Conservation (phyloP, 768 basidiomycete species). For the Hydnomerulius pinastri region DNA sequence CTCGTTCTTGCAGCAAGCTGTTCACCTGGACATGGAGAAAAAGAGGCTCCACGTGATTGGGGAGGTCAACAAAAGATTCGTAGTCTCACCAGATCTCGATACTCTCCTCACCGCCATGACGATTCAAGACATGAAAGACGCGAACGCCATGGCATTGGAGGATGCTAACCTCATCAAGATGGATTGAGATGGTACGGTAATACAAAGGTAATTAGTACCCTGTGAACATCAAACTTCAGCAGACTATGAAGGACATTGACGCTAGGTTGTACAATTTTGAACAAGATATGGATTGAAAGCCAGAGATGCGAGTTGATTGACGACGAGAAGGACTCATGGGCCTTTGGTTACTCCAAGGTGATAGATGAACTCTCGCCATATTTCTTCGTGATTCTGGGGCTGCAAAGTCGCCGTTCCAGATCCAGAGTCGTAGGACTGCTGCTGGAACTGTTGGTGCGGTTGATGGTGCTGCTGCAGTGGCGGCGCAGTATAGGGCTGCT, state of each 20-base stretch:
- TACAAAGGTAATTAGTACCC: too few relatives aligned
- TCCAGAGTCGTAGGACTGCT: background rate
- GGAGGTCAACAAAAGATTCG: conserved; percentile 84
- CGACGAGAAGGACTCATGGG: background rate
- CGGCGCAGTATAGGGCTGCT: too few relatives aligned
- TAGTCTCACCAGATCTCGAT: conserved; percentile 84
- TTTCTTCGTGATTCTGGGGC: too few relatives aligned
- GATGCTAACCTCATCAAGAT: conserved; percentile 57
- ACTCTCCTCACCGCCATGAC: conserved; percentile 69
- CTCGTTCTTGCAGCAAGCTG: conserved; percentile 87
- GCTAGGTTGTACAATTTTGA: too few relatives aligned
- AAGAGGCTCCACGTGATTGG: conserved; percentile 74
- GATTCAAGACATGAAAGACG: conserved; percentile 40
- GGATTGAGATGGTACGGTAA: too few relatives aligned
- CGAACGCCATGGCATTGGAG: conserved; percentile 31
- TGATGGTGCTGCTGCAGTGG: too few relatives aligned
- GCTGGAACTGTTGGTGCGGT: conserved; percentile 1
- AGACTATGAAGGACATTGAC: too few relatives aligned
- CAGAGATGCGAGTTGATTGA: background rate
- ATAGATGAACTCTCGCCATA: conserved; percentile 40
- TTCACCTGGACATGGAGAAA: conserved; percentile 61
- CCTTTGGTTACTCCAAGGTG: conserved; percentile 26
- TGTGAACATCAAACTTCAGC: too few relatives aligned
- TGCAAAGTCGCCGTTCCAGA: conserved; percentile 18
- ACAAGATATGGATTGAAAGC: background rate